A percentile compares a stretch with the other conserved stretches of the same genome.
These are phyloP conservation scores for Aethionema arabicum DNA, from an alignment of 345 rosid species.

Conservation along the genomic window DNA sequence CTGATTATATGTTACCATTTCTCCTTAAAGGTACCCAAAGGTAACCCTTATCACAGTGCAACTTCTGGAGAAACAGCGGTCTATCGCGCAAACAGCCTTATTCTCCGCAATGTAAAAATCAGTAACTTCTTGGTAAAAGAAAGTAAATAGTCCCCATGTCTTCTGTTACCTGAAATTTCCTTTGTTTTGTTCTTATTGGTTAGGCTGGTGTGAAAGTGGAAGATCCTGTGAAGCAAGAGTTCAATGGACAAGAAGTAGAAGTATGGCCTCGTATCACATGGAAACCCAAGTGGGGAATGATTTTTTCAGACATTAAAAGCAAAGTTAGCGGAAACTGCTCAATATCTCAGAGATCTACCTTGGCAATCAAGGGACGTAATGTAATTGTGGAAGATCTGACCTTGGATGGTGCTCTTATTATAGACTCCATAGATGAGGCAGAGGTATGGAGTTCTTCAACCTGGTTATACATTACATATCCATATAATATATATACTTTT, in stretches of 20 bases:
- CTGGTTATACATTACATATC: conserved; percentile 4
- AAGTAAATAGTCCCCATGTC: not conserved
- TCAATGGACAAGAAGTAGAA: conserved; percentile 92
- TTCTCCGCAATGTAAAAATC: conserved; percentile 40
- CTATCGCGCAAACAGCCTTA: conserved; percentile 71
- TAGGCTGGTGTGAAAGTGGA: conserved; percentile 77
- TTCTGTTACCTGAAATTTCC: conserved; percentile 3
- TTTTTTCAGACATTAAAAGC: conserved; percentile 63
- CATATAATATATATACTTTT: conserved; percentile 10
- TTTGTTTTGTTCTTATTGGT: conserved; percentile 24
- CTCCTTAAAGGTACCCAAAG: conserved; percentile 71
- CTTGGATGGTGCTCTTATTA: conserved; percentile 78
- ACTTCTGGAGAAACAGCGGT: conserved; percentile 95
- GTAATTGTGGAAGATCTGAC: conserved; percentile 55
- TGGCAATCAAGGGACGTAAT: conserved; percentile 69
- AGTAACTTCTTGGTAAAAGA: too few relatives aligned
- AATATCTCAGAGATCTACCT: conserved; percentile 64
- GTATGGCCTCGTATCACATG: conserved; percentile 85
- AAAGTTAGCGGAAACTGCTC: conserved; percentile 64
- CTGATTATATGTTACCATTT: not conserved
- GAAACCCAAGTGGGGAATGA: conserved; percentile 90
- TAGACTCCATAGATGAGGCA: conserved; percentile 68
- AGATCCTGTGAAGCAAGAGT: conserved; percentile 59
- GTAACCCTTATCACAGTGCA: conserved; percentile 94
- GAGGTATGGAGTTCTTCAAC: conserved; percentile 52